A percentile compares a stretch with the other conserved stretches of the same genome.
Evolutionary conservation across 371 early-diverging fungal genomes (phyloP).

Genomic region (Mucor circinelloides): DNA sequence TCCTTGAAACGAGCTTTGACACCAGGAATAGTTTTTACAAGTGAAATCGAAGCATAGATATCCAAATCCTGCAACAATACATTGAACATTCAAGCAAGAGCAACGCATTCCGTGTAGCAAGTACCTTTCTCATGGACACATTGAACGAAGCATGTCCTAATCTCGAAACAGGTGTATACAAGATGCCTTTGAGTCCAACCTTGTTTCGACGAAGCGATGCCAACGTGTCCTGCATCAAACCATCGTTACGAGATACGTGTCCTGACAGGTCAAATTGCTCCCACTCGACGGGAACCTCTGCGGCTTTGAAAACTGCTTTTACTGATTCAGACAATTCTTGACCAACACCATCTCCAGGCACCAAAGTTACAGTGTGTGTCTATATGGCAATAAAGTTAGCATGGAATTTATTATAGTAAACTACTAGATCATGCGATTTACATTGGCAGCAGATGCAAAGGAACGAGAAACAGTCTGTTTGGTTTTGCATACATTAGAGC

Average conservation of each 20-base stretch:
- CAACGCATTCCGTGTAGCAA: background rate
- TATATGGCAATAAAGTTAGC: background rate
- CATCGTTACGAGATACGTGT: slow-evolving; percentile 72
- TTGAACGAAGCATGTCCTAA: slow-evolving; percentile 91
- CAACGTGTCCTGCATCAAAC: slow-evolving; percentile 81
- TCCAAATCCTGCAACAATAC: slow-evolving; percentile 64
- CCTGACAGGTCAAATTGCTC: slow-evolving; percentile 95
- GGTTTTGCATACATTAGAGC: background rate
- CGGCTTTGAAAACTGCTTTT: slow-evolving; percentile 91
- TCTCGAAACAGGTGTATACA: slow-evolving; percentile 88
- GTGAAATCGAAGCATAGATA: slow-evolving; percentile 91
- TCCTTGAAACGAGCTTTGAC: slow-evolving; percentile 82
- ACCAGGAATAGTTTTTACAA: slow-evolving; percentile 85
- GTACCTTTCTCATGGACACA: slow-evolving; percentile 85
- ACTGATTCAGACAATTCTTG: slow-evolving; percentile 89
- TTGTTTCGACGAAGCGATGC: slow-evolving; percentile 92
- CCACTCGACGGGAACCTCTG: slow-evolving; percentile 90
- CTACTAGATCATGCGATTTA: background rate
- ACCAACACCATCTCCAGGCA: slow-evolving; percentile 98
- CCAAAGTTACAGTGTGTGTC: slow-evolving; percentile 75
- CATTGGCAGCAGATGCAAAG: background rate
- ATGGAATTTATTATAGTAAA: background rate
- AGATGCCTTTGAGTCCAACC: slow-evolving; percentile 95
- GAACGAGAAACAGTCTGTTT: background rate
- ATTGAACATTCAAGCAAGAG: background rate